Base-by-base conservation (phyloP, 1,284 basidiomycete species). In the Microstroma glucosiphilum region DNA sequence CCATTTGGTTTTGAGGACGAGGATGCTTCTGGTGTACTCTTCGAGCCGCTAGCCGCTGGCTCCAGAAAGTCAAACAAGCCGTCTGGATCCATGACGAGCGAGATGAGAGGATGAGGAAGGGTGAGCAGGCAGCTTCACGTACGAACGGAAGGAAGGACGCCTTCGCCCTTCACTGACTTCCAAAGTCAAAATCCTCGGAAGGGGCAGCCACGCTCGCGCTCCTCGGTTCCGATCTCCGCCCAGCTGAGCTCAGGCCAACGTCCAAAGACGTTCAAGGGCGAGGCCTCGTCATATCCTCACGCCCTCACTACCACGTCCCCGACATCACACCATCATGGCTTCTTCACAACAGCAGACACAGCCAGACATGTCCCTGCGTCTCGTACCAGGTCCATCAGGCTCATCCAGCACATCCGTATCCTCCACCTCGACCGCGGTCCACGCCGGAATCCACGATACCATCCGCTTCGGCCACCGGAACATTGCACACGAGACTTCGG, bases 371-470 rank as follows among this genome's bases (percentile, higher is more conserved):
- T 62, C 60, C 40, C 57, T 62, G 21, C 60, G 60, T 19, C 56
- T 62, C 37, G 60, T 62, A 26, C 60, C 60, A 9, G 60, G 60
- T 11, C 60, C 60, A 7, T 17, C 57, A 17, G 15, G 21, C 9
- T 30, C 56, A n/a, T 42, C 58, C 30, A 19, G 37, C n/a, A 30
- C 51, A 37, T 65, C 69, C 15, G 51, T 69, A 37, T 59, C 40
- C 40, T 51, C 63, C 25, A 78, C 76, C 40, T 69, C 69, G 46
- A 75, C 77, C 56, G 64, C 71, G 0, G 71, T 72, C 56, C 71
- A 69, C 59, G 60, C 65, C 2, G 76, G 76, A 25, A 66, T 73
- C 1, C 77, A 79, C 65, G 77, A 79, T 60, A 60, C 76, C 26
- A 71, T 79, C 62, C 72, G 77, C 25, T 60, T 75, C 59, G 76